Conservation (phyloP, 805 yeast genomes). For the Candida cerambycidarum region DNA sequence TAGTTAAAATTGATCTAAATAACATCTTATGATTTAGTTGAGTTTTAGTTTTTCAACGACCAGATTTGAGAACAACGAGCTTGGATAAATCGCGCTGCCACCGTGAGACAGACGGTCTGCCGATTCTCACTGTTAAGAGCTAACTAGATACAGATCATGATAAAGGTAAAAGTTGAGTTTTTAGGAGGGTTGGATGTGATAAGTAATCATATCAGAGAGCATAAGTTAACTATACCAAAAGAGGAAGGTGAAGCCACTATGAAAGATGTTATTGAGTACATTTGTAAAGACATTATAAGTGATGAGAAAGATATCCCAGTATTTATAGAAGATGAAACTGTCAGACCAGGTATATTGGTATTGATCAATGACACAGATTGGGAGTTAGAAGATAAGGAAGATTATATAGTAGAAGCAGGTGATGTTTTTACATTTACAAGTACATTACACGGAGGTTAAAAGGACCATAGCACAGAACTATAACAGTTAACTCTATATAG, state of each 20-base stretch:
- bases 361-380: slow-evolving; percentile 93
- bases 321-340: slow-evolving; percentile 76
- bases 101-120: no score
- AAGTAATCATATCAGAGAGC: slow-evolving; percentile 58
- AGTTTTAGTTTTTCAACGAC: slow-evolving; percentile 3
- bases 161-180: slow-evolving; percentile 43
- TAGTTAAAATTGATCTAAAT: slow-evolving; percentile 11
- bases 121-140: neutral
- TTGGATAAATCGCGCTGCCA: no score
- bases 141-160: slow-evolving; percentile 2
- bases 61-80: neutral
- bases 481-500: slow-evolving; percentile 36
- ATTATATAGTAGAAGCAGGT: slow-evolving; percentile 69
- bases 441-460: slow-evolving; percentile 89
- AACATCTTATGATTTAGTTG: slow-evolving; percentile 3
- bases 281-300: slow-evolving; percentile 54
- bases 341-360: slow-evolving; percentile 91
- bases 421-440: slow-evolving; percentile 87
- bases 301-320: slow-evolving; percentile 67
- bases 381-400: slow-evolving; percentile 91
- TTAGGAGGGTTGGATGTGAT: slow-evolving; percentile 84
- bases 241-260: slow-evolving; percentile 42
- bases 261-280: slow-evolving; percentile 56
- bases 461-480: no score
- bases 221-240: slow-evolving; percentile 46